Base-by-base conservation (phyloP, 108 stramenopile genomes). In the Cylindrotheca closterium region DNA sequence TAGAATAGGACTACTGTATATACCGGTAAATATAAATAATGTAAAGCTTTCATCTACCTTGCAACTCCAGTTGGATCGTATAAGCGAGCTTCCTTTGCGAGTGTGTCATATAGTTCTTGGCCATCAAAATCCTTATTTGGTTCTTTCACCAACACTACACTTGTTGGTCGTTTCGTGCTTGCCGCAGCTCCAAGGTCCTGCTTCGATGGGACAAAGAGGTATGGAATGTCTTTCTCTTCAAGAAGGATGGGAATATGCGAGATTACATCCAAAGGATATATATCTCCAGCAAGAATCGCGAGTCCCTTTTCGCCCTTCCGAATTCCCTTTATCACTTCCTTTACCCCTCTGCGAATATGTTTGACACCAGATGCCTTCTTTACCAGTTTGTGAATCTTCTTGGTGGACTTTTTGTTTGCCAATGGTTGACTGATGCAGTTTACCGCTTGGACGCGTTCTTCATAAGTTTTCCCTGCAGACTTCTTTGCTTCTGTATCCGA, bases 321-420 rank as follows among this genome's bases (percentile, higher is more conserved):
- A 12, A 99, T 42, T 28, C 94, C 96, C 80, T 99, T 99, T 51
- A 96, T 91, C 30, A 99, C 93, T 80, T 99, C 99, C 74, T 99
- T 99, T 32, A 99, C 98, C 26, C 97, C 96, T 56, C 96, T 70
- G 24, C 96, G 92, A 37, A 96, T 79, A 22, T 77, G 79, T 74
- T 97, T 97, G 51, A 85, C 78, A 49, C 71, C 56, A 22, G 86
- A 68, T 2, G 92, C 97, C 88, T 98, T 98, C 52, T 94, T 94
- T 8, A 99, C 98, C 22, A 98, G 74, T 75, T 98, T 98, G 87
- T 97, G 95, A 18, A 89, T 74, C 61, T 94, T 95, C 74, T 98
- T 98, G 22, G 95, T 96, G 54, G 91, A 80, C 79, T 99, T 99
- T 74, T 98, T 96, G 58, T 78, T 76, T 10, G 98, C 98, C 33